Evolutionary conservation across 371 early-diverging fungal genomes (phyloP).

Genomic region (Scutellospora calospora): DNA sequence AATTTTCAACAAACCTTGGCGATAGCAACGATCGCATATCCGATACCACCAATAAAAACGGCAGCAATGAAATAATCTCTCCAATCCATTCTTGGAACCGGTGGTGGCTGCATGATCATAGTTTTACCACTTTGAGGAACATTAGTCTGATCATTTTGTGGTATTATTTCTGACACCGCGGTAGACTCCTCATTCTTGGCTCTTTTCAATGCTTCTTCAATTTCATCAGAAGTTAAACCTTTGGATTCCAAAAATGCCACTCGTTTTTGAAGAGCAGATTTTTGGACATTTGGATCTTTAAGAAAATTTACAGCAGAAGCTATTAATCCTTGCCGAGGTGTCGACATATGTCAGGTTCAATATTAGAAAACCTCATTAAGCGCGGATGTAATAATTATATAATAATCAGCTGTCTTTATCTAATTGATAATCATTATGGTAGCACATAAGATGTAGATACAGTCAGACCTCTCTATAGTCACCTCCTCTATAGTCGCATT

Average conservation of each 20-base stretch:
- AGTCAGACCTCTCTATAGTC: too few relatives aligned
- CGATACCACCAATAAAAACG: constrained; percentile 86
- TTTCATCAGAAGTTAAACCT: constrained; percentile 92
- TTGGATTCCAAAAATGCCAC: constrained; percentile 95
- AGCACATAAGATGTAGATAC: too few relatives aligned
- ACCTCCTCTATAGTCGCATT: too few relatives aligned
- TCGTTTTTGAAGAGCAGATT: constrained; percentile 87
- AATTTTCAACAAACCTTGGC: constrained; percentile 74
- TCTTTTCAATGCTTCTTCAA: constrained; percentile 87
- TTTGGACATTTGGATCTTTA: constrained; percentile 90
- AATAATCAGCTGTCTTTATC: too few relatives aligned
- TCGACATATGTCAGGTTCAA: neutral
- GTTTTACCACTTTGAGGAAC: constrained; percentile 47
- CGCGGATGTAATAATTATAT: too few relatives aligned
- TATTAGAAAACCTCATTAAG: too few relatives aligned
- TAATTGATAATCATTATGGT: too few relatives aligned
- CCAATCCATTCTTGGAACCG: constrained; percentile 84
- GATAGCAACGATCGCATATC: constrained; percentile 83
- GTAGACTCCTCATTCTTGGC: constrained; percentile 56
- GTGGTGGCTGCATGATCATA: constrained; percentile 67
- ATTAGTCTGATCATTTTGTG: constrained; percentile 40
- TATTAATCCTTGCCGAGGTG: constrained; percentile 74
- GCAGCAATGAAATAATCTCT: constrained; percentile 92
- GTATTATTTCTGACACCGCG: constrained; percentile 43
- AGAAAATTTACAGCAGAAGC: constrained; percentile 92